Conservation (phyloP, 192 early-diverging fungal species). For the Jimgerdemannia lactiflua region DNA sequence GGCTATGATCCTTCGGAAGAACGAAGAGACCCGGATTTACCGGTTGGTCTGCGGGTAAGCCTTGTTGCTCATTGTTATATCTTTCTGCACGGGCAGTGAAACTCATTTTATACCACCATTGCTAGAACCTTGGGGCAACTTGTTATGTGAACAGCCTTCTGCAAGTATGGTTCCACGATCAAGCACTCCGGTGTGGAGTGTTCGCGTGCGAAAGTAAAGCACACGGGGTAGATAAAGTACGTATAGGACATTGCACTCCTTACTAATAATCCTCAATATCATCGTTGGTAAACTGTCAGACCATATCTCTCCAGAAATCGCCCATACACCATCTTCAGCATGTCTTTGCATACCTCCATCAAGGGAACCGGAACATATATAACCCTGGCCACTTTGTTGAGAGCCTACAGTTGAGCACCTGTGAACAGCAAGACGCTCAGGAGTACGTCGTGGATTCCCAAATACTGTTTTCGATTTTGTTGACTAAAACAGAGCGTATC, state of each 20-base stretch:
- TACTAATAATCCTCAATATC: neutral
- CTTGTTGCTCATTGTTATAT: neutral
- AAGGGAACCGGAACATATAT: slow-evolving; percentile 19
- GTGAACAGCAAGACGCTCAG: slow-evolving; percentile 37
- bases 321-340: slow-evolving; percentile 30
- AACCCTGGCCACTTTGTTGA: slow-evolving; percentile 27
- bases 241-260: neutral
- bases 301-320: slow-evolving; percentile 6
- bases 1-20: neutral
- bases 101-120: too few species aligned
- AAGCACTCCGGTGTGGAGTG: slow-evolving; percentile 22
- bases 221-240: slow-evolving; percentile 4
- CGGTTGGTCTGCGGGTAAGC: neutral
- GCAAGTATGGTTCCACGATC: slow-evolving; percentile 39
- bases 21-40: neutral
- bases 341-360: slow-evolving; percentile 24
- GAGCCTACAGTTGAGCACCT: slow-evolving; percentile 24
- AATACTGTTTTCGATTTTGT: neutral
- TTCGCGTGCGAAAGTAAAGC: slow-evolving; percentile 13
- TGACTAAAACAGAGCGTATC: too few species aligned
- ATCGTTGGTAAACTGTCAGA: neutral
- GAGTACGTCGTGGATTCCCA: slow-evolving; percentile 23
- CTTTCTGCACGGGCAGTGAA: neutral
- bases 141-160: slow-evolving; percentile 34
- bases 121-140: slow-evolving; percentile 37